These are phyloP conservation scores for Aspergillus terreus DNA, from an alignment of 2,329 filamentous ascomycete genomes.

Conservation along the genomic window DNA sequence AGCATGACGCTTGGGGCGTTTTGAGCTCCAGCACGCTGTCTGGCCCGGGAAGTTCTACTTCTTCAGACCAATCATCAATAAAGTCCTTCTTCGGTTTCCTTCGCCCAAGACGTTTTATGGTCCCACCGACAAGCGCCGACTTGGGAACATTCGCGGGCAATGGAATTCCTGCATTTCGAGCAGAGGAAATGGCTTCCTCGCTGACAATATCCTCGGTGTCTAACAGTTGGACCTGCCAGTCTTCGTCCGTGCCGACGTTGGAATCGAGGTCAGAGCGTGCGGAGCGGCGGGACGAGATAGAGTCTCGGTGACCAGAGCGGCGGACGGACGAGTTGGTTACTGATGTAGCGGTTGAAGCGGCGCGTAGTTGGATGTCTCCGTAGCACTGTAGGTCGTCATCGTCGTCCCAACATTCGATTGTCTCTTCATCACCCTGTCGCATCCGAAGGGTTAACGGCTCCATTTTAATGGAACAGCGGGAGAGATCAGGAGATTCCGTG, in stretches of 20 bases:
- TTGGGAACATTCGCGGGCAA: conserved; percentile 81
- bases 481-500: not conserved
- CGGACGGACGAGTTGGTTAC: conserved; percentile 41
- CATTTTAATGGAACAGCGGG: conserved; percentile 24
- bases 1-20: conserved; percentile 55
- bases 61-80: conserved; percentile 78
- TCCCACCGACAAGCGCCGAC: conserved; percentile 85
- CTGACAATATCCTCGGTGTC: conserved; percentile 82
- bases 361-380: conserved; percentile 44
- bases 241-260: conserved; percentile 69
- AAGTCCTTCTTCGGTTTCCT: conserved; percentile 69
- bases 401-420: conserved; percentile 49
- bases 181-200: conserved; percentile 79
- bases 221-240: conserved; percentile 80
- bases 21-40: conserved; percentile 62
- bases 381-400: conserved; percentile 46
- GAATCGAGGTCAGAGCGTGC: conserved; percentile 79
- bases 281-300: conserved; percentile 76
- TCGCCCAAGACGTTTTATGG: conserved; percentile 83
- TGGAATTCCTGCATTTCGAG: conserved; percentile 85
- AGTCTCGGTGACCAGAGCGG: conserved; percentile 59
- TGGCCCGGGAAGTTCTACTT: conserved; percentile 64
- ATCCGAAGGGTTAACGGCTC: conserved; percentile 33
- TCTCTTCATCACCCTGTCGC: conserved; percentile 31
- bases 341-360: conserved; percentile 44